Evolutionary conservation across 78 protist species (phyloP).

Genomic region (Thecamonas trahens): DNA sequence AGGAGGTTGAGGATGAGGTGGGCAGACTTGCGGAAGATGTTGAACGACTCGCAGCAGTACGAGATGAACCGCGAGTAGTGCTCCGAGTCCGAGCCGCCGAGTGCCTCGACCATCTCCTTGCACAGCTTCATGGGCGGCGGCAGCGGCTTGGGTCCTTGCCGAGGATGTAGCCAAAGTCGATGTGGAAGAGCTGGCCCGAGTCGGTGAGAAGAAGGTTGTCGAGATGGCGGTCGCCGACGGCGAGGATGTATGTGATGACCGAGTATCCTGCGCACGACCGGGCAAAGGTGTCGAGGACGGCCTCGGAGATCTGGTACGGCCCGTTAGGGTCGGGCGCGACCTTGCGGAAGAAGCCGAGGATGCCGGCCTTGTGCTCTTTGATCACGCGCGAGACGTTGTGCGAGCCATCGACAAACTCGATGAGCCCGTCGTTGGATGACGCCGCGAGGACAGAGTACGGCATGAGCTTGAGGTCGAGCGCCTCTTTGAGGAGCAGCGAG

Average conservation of each 20-base stretch:
- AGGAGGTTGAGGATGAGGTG: slow-evolving; percentile 83
- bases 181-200: slow-evolving; percentile 82
- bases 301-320: slow-evolving; percentile 60
- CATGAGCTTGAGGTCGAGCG: slow-evolving; percentile 81
- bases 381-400: background rate
- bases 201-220: slow-evolving; percentile 82
- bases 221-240: slow-evolving; percentile 91
- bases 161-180: slow-evolving; percentile 94
- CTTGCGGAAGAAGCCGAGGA: slow-evolving; percentile 50
- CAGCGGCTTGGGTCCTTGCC: slow-evolving; percentile 92
- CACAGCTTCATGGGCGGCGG: slow-evolving; percentile 92
- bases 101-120: slow-evolving; percentile 92
- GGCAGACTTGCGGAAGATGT: slow-evolving; percentile 78
- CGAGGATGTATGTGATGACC: slow-evolving; percentile 88
- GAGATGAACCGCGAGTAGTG: slow-evolving; percentile 60
- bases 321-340: slow-evolving; percentile 51
- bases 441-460: slow-evolving; percentile 91
- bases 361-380: slow-evolving; percentile 44
- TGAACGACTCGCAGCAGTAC: slow-evolving; percentile 81
- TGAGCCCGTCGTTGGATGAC: slow-evolving; percentile 39
- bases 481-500: slow-evolving; percentile 57
- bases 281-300: slow-evolving; percentile 67
- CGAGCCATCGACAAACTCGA: background rate
- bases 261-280: slow-evolving; percentile 88
- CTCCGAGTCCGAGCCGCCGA: slow-evolving; percentile 85